These are phyloP conservation scores for Hebeloma cylindrosporum DNA, from an alignment of 768 basidiomycete genomes.

Conservation along the genomic window DNA sequence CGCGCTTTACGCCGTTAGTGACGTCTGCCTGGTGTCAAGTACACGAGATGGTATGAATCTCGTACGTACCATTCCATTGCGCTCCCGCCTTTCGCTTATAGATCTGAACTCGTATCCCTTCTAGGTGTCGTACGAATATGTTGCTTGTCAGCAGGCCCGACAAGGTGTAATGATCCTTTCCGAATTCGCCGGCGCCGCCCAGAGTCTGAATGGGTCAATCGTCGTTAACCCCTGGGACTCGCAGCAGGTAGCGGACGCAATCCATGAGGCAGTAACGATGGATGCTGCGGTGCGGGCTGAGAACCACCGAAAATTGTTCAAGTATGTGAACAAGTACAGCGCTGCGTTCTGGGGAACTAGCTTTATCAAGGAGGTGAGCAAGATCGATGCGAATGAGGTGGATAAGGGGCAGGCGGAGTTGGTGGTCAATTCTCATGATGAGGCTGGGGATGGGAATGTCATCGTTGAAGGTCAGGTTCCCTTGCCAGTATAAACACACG, in stretches of 20 bases:
- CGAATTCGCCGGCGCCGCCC: constrained; percentile 97
- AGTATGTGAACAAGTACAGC: constrained; percentile 94
- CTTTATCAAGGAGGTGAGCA: constrained; percentile 83
- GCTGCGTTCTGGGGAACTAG: constrained; percentile 91
- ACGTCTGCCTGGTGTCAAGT: constrained; percentile 92
- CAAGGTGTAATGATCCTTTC: constrained; percentile 98
- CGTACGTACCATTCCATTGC: constrained; percentile 47
- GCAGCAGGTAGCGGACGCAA: constrained; percentile 97
- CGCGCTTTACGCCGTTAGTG: constrained; percentile 95
- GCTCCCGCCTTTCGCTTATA: constrained; percentile 24
- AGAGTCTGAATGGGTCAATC: constrained; percentile 91
- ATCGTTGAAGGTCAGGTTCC: constrained; percentile 10
- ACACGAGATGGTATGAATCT: constrained; percentile 99
- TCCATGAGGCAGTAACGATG: constrained; percentile 94
- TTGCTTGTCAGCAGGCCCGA: constrained; percentile 89
- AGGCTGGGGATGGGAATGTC: constrained; percentile 10
- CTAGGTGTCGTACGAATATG: constrained; percentile 98
- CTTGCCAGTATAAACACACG: neutral
- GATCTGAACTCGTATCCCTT: constrained; percentile 6
- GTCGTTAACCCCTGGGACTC: constrained; percentile 99
- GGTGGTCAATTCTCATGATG: constrained; percentile 25
- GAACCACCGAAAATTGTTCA: constrained; percentile 94
- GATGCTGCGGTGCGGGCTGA: constrained; percentile 76
- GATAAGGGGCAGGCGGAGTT: constrained; percentile 36
- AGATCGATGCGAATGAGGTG: constrained; percentile 45